A percentile compares a stretch with the other conserved stretches of the same genome.
phyloP scores from a whole-genome alignment of 1,284 basidiomycete species.

The Boletus coffeatus region DNA sequence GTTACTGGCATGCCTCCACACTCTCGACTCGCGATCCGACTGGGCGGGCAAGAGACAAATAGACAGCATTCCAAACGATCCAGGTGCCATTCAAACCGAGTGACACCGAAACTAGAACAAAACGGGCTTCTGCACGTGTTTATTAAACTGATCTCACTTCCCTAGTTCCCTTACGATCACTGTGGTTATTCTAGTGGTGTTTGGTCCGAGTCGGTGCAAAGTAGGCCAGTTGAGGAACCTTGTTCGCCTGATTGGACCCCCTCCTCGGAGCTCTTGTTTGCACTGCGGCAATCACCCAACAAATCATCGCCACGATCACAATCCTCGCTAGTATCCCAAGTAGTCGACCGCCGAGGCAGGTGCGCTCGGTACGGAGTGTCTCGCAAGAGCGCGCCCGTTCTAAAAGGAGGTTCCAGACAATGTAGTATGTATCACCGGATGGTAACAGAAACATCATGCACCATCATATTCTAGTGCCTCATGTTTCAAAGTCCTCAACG shows the following conservation, averaged over 20 bases:
- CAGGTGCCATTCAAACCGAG: neutral
- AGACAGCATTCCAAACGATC: neutral
- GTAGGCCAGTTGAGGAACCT: too few species aligned
- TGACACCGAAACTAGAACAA: neutral
- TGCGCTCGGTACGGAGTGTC: neutral
- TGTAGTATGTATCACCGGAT: neutral
- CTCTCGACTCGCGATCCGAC: neutral
- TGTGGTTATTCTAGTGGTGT: too few species aligned
- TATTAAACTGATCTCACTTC: neutral
- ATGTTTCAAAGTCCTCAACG: neutral
- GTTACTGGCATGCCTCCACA: neutral
- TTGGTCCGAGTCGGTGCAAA: too few species aligned
- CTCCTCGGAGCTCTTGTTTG: neutral
- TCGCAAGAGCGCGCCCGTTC: neutral
- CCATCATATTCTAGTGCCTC: neutral
- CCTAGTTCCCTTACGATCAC: too few species aligned
- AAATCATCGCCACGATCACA: neutral
- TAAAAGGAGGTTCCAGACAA: neutral
- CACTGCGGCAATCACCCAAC: neutral
- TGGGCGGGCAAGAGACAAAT: neutral
- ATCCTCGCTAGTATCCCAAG: neutral
- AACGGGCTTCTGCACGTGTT: neutral
- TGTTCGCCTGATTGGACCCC: neutral
- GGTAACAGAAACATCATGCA: neutral
- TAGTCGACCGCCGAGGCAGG: neutral